Evolutionary conservation across 1,284 basidiomycete genomes (phyloP), one percentile per base, ranked within the genome.

Genomic region (Tylopilus orsonianus): DNA sequence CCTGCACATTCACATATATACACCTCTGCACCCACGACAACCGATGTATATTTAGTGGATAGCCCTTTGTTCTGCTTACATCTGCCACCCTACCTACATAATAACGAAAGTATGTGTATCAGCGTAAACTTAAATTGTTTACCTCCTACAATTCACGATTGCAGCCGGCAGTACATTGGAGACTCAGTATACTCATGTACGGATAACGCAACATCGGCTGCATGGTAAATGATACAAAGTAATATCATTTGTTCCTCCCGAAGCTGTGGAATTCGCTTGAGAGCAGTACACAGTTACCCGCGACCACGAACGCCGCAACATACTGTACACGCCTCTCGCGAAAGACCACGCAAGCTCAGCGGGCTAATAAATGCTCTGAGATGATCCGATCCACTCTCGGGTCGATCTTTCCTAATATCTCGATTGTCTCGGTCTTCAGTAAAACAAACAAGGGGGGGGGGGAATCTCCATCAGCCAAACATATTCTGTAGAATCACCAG

Each of bases 381-480:
- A 66, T 46, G 37, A 66, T 37, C 23, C 24, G 50, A 34, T 64
- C 42, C n/a, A 68, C 62, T 52, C 64, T 63, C 16, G 55, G 58
- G 32, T 66, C 62, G 4, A 61, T 39, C 24, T 65, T 56, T 42
- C 44, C 51, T 16, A 66, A 32, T 38, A 52, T 44, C 35, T 57
- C 53, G 6, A 65, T 34, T 1, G 62, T 68, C 41, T 64, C 62
- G 22, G 41, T 41, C 62, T 64, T 43, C 18, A 27, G 6, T 33
- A 14, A 14, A n/a, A n/a, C n/a, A n/a, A n/a, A n/a, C n/a, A n/a
- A n/a, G n/a, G n/a, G n/a, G n/a, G n/a, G n/a, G n/a, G n/a, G n/a
- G n/a, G n/a, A 20, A 20, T n/a, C 9, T 6, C 13, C 9, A 19
- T 51, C 39, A 63, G 46, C 19, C n/a, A 27, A 24, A 33, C 16